Base-by-base conservation (phyloP, 2,329 filamentous ascomycete species). In the Trichophyton benhamiae region DNA sequence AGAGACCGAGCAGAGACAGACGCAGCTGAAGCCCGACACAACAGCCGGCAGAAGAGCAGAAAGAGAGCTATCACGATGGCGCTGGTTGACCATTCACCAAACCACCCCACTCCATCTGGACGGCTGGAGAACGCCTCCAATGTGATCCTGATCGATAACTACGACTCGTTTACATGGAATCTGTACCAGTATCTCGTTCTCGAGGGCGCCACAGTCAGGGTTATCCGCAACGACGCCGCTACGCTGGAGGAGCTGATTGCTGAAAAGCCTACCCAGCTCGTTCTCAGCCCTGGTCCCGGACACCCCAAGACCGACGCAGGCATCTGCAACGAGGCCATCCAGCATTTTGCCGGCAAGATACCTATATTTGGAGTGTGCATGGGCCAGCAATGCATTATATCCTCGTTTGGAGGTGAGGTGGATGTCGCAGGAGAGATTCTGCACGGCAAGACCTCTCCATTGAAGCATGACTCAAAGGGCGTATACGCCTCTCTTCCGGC, bases 101-200 rank as follows among this genome's bases (percentile, higher is more conserved):
- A 70, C 69, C 86, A 96, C 74, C 88, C 89, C 63, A 82, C 87
- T 65, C 86, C 87, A 59, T 86, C 86, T 33, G 79, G 85, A 59
- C 85, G 86, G 41, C 80, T 96, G 60, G 74, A 87, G 25, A 91
- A 86, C 58, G 94, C 94, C 27, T 88, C 87, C 62, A 97, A 97
- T 75, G 82, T 99, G 62, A 83, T 99, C 65, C 82, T 99, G 65
- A 96, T 99, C 70, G 94, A 99, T 80, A 99, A 99, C 77, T 99
- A 97, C 76, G 94, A 99, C 76, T 97, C 94, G 2, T 99, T 99
- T 75, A 96, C 92, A 63, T 99, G 91, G 90, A 99, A 99, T 72
- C 90, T 99, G 63, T 99, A 97, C 75, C 95, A 99, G 75, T 99
- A 99, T 71, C 84, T 99, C 1, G 87, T 92, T 5, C 85, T 99